Conservation (phyloP, 2,329 filamentous ascomycete species). For the Huntiella abstrusa region DNA sequence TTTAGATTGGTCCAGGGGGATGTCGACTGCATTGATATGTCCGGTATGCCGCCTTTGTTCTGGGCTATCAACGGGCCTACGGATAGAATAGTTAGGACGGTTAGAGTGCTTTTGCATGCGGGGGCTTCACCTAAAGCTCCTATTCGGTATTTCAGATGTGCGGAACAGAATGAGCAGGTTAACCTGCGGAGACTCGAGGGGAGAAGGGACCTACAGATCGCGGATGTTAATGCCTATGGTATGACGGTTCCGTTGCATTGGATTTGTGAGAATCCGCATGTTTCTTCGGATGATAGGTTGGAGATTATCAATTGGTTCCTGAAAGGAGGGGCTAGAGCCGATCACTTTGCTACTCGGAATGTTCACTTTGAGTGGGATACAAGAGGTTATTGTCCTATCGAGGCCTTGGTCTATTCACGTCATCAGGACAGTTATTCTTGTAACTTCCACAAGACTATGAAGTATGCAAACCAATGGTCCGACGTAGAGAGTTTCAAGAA, state of each 20-base stretch:
- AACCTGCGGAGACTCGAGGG: no score
- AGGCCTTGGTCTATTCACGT: neutral
- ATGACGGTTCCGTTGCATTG: neutral
- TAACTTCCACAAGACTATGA: neutral
- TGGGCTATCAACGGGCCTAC: neutral
- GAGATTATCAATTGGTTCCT: neutral
- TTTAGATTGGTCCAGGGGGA: neutral
- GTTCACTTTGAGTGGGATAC: neutral
- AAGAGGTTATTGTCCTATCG: neutral
- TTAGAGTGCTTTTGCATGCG: neutral
- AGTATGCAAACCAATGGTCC: neutral
- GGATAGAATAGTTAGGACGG: neutral
- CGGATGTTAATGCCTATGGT: neutral
- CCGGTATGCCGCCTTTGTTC: neutral
- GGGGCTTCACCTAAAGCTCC: no score
- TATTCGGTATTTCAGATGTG: neutral
- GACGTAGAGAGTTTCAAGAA: neutral
- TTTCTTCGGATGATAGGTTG: neutral
- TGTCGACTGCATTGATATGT: neutral
- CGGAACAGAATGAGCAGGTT: neutral
- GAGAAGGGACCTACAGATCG: neutral
- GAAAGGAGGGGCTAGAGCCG: neutral
- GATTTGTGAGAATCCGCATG: neutral
- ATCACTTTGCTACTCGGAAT: neutral
- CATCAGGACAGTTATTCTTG: neutral